Evolutionary conservation across 805 yeast genomes (phyloP).

Genomic region (Kodamaea neixiangensis): DNA sequence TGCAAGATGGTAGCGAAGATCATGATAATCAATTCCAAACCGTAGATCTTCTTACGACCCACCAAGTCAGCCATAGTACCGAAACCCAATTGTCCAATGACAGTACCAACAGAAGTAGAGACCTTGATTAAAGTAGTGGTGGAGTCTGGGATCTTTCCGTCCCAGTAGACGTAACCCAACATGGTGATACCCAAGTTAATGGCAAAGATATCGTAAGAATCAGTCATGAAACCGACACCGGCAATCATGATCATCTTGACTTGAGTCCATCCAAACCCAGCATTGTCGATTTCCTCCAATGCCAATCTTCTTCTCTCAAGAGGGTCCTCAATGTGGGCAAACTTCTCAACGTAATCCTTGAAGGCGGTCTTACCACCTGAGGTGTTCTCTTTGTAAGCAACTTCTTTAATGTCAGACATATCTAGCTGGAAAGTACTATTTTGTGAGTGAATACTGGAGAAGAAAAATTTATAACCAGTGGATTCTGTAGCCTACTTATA

Average conservation of each 20-base stretch:
- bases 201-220: conserved; percentile 90
- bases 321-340: conserved; percentile 81
- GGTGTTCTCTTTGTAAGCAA: conserved; percentile 20
- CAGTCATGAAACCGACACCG: conserved; percentile 91
- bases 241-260: conserved; percentile 81
- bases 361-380: conserved; percentile 83
- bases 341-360: conserved; percentile 79
- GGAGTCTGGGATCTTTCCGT: conserved; percentile 62
- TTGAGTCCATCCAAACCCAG: conserved; percentile 80
- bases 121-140: conserved; percentile 78
- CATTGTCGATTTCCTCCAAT: conserved; percentile 78
- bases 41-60: conserved; percentile 88
- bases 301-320: conserved; percentile 86
- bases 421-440: background rate
- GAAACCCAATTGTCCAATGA: conserved; percentile 84
- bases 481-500: background rate
- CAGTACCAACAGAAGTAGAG: conserved; percentile 92
- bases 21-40: conserved; percentile 82
- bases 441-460: background rate
- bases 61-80: conserved; percentile 79
- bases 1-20: conserved; percentile 78
- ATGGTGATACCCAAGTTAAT: conserved; percentile 80
- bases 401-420: conserved; percentile 29
- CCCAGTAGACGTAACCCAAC: conserved; percentile 78
- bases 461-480: background rate